A percentile compares a stretch with the other conserved stretches of the same genome.
These are phyloP conservation scores for Coemansia sp. DNA, from an alignment of 192 early-diverging fungal species.

Conservation along the genomic window DNA sequence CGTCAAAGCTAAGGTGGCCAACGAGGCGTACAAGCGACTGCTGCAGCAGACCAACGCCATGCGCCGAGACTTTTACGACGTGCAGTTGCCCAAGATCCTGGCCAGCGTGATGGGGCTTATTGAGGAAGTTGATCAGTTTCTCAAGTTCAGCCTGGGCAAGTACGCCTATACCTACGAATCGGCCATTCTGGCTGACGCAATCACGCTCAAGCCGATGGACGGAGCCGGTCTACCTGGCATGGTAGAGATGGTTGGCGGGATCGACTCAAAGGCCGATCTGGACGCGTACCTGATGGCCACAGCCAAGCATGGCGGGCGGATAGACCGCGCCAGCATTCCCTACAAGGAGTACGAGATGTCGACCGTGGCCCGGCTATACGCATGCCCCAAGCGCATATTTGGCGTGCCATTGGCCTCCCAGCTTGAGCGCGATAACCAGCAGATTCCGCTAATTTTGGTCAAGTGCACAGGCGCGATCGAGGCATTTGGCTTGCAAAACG, in stretches of 20 bases:
- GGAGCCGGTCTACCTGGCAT: conserved; percentile 17
- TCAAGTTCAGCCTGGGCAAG: conserved; percentile 74
- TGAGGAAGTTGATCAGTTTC: conserved; percentile 77
- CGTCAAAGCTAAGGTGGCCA: conserved; percentile 71
- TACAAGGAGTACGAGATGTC: conserved; percentile 45
- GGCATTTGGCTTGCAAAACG: conserved; percentile 63
- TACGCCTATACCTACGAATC: conserved; percentile 79
- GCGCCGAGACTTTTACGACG: conserved; percentile 71
- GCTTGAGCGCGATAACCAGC: conserved; percentile 65
- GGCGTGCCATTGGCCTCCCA: conserved; percentile 70
- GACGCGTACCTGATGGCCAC: conserved; percentile 46
- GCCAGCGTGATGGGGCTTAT: conserved; percentile 74
- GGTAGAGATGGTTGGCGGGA: conserved; percentile 55
- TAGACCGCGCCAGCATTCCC: conserved; percentile 37
- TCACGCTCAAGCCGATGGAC: conserved; percentile 59
- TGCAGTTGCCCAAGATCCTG: conserved; percentile 78
- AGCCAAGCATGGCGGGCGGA: conserved; percentile 20
- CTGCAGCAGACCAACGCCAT: conserved; percentile 70
- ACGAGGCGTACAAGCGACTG: conserved; percentile 80
- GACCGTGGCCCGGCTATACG: conserved; percentile 54
- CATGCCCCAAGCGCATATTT: conserved; percentile 74
- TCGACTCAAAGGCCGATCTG: conserved; percentile 59
- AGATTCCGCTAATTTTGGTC: conserved; percentile 71
- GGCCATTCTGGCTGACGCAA: conserved; percentile 68
- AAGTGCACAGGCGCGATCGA: conserved; percentile 85